Base-by-base conservation (phyloP, 176 grass and related monocot genomes). In the Zea luxurians region DNA sequence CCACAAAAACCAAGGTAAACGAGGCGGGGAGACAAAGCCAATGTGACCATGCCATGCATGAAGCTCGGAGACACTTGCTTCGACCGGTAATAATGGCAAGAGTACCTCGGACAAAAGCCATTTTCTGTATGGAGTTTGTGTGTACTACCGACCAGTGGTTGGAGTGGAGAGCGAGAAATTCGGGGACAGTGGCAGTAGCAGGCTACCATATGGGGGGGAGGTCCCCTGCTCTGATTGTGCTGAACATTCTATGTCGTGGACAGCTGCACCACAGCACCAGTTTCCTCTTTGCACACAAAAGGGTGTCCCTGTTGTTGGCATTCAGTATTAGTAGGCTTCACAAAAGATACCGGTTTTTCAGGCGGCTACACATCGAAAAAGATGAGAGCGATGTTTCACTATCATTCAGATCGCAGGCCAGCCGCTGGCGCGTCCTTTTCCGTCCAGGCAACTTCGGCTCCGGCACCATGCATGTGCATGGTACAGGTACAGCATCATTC, bases 381-480 rank as follows among this genome's bases (percentile, higher is more conserved):
- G 38, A 27, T 34, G 59, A 78, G 16, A 47, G 15, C 38, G 10
- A 71, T 4, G 27, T 27, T 70, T 37, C 0, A 6, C 12, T 13
- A 27, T 21, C n/a, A 15, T 40, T 12, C 43, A 36, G 54, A 4
- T 37, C 45, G 0, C 16, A 17, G 8, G 66, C 53, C 55, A 21
- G 37, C 7, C 37, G 84, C 20, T 76, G 42, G 53, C 16, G 78
- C 71, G 48, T 78, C 73, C 38, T 47, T 82, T 58, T 78, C 84
- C 36, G 52, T 52, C 55, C 72, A 10, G 84, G 64, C 53, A 62
- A 9, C 27, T 27, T 27, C 27, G 27, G 27, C 27, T 27, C 27
- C 1, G 27, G 27, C 38, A 40, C 38, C 38, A 40, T 40, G 38
- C 38, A 40, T 40, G 38, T 3, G 38, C 1, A 40, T 2, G 38